phyloP scores from a whole-genome alignment of 129 eudicot genomes.

The Centaurea solstitialis region DNA sequence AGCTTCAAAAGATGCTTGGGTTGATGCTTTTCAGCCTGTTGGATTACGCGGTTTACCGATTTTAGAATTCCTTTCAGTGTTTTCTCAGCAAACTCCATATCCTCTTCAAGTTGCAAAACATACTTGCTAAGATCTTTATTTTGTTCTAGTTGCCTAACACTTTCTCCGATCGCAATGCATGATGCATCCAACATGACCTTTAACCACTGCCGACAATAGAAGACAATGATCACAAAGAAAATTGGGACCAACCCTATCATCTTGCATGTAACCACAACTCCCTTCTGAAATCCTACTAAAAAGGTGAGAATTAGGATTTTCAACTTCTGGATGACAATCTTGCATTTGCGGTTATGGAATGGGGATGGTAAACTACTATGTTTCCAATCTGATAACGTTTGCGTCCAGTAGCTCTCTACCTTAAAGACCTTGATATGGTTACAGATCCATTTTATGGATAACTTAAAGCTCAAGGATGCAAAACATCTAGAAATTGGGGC shows the following conservation, averaged over 20 bases:
- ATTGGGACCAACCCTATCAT: background rate
- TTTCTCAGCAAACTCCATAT: background rate
- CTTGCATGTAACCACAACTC: slow-evolving; percentile 25
- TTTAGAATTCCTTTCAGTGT: background rate
- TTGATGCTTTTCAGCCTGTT: background rate
- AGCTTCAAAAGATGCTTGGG: slow-evolving; percentile 1
- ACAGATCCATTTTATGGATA: background rate
- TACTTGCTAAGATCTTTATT: slow-evolving; percentile 5
- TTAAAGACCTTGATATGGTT: background rate
- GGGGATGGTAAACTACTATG: background rate
- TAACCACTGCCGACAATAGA: background rate
- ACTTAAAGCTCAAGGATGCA: background rate
- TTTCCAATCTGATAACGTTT: slow-evolving; percentile 19
- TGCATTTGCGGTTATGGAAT: background rate
- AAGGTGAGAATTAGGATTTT: slow-evolving; percentile 3
- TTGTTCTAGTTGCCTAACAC: background rate
- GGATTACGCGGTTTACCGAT: background rate
- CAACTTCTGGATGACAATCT: background rate
- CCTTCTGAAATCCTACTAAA: slow-evolving; percentile 14
- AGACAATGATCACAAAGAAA: background rate
- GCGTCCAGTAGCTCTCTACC: slow-evolving; percentile 30
- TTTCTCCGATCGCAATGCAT: background rate
- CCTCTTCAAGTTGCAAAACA: slow-evolving; percentile 26
- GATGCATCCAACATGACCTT: background rate
- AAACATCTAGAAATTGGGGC: slow-evolving; percentile 20